Conservation (phyloP, 75 land plant species). For the Selaginella moellendorffii region DNA sequence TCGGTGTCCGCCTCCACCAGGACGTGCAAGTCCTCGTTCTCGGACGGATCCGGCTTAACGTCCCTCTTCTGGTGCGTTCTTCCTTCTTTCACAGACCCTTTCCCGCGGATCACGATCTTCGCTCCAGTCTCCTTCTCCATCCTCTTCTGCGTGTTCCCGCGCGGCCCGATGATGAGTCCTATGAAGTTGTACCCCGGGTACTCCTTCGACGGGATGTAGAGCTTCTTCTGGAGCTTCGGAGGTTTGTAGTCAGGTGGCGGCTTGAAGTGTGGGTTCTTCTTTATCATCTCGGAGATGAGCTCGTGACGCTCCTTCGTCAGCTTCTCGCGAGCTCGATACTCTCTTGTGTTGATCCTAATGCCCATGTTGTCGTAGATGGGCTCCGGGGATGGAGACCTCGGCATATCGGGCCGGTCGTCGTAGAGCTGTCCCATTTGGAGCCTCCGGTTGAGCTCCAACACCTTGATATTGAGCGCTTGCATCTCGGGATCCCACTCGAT, state of each 20-base stretch:
- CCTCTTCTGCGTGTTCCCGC: constrained; percentile 28
- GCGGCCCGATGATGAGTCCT: constrained; percentile 40
- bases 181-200: constrained; percentile 43
- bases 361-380: constrained; percentile 26
- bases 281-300: constrained; percentile 24
- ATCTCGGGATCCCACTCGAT: constrained; percentile 17
- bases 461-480: constrained; percentile 15
- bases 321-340: constrained; percentile 15
- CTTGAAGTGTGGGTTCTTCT: constrained; percentile 23
- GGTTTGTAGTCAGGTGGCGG: constrained; percentile 22
- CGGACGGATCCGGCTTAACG: constrained; percentile 11
- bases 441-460: constrained; percentile 18
- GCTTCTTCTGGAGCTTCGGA: constrained; percentile 29
- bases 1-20: constrained; percentile 33
- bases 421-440: constrained; percentile 15
- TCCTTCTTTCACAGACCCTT: constrained; percentile 29
- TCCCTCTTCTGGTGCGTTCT: constrained; percentile 19
- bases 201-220: constrained; percentile 37
- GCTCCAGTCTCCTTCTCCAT: constrained; percentile 49
- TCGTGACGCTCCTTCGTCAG: constrained; percentile 18
- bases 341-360: constrained; percentile 18
- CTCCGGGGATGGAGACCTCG: constrained; percentile 29
- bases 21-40: constrained; percentile 42
- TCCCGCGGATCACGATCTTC: constrained; percentile 29
- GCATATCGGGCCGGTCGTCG: constrained; percentile 13